Conservation (phyloP, 2,329 filamentous ascomycete genomes). For the Aspergillus chevalieri region DNA sequence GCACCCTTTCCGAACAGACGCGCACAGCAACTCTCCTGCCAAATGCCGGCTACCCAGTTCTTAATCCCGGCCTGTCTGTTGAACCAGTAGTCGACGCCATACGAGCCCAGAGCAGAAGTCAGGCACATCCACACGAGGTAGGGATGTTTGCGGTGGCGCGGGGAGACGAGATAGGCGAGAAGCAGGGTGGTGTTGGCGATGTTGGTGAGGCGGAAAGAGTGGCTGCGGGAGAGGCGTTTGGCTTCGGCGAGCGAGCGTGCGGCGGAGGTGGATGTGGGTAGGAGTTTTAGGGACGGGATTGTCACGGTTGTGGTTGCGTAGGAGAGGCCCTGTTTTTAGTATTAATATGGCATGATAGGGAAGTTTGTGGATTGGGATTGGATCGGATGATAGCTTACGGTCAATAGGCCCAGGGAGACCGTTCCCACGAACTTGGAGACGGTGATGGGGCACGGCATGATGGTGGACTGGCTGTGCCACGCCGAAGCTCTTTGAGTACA, state of each 20-base stretch:
- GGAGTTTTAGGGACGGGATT: slow-evolving; percentile 71
- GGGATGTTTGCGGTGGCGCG: slow-evolving; percentile 69
- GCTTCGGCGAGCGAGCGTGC: slow-evolving; percentile 66
- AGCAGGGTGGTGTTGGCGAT: slow-evolving; percentile 67
- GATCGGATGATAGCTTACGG: slow-evolving; percentile 47
- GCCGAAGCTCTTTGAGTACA: not conserved
- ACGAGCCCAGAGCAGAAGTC: slow-evolving; percentile 44
- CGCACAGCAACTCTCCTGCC: slow-evolving; percentile 40
- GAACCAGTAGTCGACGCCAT: slow-evolving; percentile 64
- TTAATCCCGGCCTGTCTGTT: slow-evolving; percentile 56
- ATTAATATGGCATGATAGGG: not conserved
- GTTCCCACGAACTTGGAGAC: slow-evolving; percentile 90
- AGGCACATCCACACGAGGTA: slow-evolving; percentile 83
- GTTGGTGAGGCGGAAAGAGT: slow-evolving; percentile 61
- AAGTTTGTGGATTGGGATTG: not conserved
- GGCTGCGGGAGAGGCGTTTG: slow-evolving; percentile 55
- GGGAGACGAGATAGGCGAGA: slow-evolving; percentile 71
- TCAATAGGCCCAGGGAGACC: slow-evolving; percentile 78
- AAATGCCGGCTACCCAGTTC: slow-evolving; percentile 23
- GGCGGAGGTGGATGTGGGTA: slow-evolving; percentile 68
- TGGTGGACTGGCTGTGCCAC: slow-evolving; percentile 11
- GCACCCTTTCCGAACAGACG: slow-evolving; percentile 9
- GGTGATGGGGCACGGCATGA: slow-evolving; percentile 65
- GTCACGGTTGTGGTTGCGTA: slow-evolving; percentile 74
- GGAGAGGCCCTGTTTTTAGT: slow-evolving; percentile 66